A percentile compares a stretch with the other conserved stretches of the same genome.
phyloP scores from a whole-genome alignment of 805 yeast genomes.

The Pichia heedii region DNA sequence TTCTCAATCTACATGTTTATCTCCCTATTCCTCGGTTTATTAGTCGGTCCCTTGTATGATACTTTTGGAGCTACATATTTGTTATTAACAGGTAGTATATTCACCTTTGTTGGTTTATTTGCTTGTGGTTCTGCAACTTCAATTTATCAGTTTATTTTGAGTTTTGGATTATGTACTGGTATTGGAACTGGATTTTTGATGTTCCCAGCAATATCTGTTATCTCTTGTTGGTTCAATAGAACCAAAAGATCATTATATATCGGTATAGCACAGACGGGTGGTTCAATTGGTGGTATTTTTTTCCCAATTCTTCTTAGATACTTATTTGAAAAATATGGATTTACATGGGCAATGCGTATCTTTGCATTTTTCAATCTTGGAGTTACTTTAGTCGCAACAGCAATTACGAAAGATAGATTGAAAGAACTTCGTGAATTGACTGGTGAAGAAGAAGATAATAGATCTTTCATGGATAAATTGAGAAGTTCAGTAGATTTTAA shows the following conservation, averaged over 20 bases:
- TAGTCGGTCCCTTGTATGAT: slow-evolving; percentile 49
- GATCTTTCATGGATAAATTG: slow-evolving; percentile 13
- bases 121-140: slow-evolving; percentile 46
- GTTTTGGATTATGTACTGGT: slow-evolving; percentile 50
- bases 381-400: slow-evolving; percentile 28
- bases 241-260: slow-evolving; percentile 47
- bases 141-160: slow-evolving; percentile 52
- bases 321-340: slow-evolving; percentile 41
- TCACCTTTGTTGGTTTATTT: slow-evolving; percentile 45
- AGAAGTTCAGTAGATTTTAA: slow-evolving; percentile 30
- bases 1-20: slow-evolving; percentile 50
- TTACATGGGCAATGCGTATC: slow-evolving; percentile 48
- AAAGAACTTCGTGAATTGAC: slow-evolving; percentile 16
- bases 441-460: slow-evolving; percentile 16
- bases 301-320: slow-evolving; percentile 44
- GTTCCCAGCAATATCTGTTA: slow-evolving; percentile 52
- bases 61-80: slow-evolving; percentile 45
- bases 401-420: slow-evolving; percentile 35
- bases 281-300: slow-evolving; percentile 43
- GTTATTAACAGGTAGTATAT: slow-evolving; percentile 34
- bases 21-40: slow-evolving; percentile 32
- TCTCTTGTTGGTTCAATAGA: slow-evolving; percentile 53
- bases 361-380: slow-evolving; percentile 38
- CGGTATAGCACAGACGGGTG: slow-evolving; percentile 43
- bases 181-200: slow-evolving; percentile 51